phyloP scores from a whole-genome alignment of 495 filamentous ascomycete genomes.

The Astrocystis sublimbata region DNA sequence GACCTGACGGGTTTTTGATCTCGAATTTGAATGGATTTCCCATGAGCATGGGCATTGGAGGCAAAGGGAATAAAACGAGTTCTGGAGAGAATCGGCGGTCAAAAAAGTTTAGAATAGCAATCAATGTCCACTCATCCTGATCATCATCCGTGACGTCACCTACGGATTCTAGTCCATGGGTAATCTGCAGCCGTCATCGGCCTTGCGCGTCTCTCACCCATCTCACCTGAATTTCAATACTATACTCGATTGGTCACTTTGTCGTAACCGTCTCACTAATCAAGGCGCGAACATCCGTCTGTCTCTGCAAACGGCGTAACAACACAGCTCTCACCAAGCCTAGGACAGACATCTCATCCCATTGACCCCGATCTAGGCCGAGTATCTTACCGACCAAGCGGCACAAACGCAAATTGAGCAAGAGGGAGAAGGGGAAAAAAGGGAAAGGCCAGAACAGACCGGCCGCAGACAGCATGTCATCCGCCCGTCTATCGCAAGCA shows the following conservation, averaged over 20 bases:
- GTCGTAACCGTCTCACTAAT: too few species aligned
- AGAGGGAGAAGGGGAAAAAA: background rate
- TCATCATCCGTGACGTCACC: too few species aligned
- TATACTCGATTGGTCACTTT: background rate
- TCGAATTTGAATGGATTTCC: too few species aligned
- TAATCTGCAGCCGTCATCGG: background rate
- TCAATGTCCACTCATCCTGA: too few species aligned
- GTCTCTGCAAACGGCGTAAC: background rate
- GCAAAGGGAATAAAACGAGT: too few species aligned
- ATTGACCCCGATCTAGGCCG: too few species aligned
- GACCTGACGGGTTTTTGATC: too few species aligned
- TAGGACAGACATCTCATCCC: background rate
- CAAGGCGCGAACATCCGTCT: background rate
- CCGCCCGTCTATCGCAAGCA: slow-evolving; percentile 7
- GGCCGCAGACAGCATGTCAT: too few species aligned
- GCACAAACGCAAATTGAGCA: background rate
- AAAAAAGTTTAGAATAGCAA: too few species aligned
- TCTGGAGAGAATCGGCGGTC: too few species aligned
- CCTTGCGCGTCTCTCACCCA: background rate
- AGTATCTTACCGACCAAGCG: background rate
- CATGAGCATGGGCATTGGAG: too few species aligned
- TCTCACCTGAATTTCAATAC: background rate
- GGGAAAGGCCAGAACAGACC: background rate
- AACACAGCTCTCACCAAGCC: background rate
- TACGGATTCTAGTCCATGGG: background rate